These are phyloP conservation scores for Hymenoscyphus repandus DNA, from an alignment of 2,329 filamentous ascomycete genomes.

Conservation along the genomic window DNA sequence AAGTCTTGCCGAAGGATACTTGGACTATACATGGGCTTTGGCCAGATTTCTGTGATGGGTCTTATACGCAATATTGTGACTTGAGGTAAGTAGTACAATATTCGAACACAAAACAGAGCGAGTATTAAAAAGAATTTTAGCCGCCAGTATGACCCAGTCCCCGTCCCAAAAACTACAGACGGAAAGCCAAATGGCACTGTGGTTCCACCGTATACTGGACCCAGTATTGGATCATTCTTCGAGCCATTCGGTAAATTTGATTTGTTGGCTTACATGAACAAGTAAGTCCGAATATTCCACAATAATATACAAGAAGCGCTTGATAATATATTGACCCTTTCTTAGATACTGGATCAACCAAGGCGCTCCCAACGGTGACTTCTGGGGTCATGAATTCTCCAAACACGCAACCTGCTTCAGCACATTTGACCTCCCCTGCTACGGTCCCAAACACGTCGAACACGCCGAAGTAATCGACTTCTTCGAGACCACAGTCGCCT, in stretches of 20 bases:
- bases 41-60: constrained; percentile 47
- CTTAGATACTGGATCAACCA: constrained; percentile 52
- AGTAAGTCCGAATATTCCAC: constrained; percentile 27
- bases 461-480: constrained; percentile 59
- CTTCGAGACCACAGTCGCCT: constrained; percentile 54
- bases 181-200: constrained; percentile 45
- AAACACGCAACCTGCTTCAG: constrained; percentile 66
- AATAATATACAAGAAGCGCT: background rate
- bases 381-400: constrained; percentile 65
- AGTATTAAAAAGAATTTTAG: constrained; percentile 19
- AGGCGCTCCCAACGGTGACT: constrained; percentile 47
- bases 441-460: constrained; percentile 49
- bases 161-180: constrained; percentile 59
- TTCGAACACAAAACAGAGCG: background rate
- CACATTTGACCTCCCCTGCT: constrained; percentile 61
- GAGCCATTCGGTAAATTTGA: constrained; percentile 52
- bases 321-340: too few relatives aligned
- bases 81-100: constrained; percentile 32
- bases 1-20: constrained; percentile 50
- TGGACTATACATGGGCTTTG: constrained; percentile 46
- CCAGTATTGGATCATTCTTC: constrained; percentile 53
- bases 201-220: constrained; percentile 54
- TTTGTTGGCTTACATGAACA: constrained; percentile 61
- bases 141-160: constrained; percentile 58
- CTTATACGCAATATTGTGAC: constrained; percentile 65